A percentile compares a stretch with the other conserved stretches of the same genome.
Conservation (phyloP, 140 eudicot genomes). For the Oenanthe javanica region DNA sequence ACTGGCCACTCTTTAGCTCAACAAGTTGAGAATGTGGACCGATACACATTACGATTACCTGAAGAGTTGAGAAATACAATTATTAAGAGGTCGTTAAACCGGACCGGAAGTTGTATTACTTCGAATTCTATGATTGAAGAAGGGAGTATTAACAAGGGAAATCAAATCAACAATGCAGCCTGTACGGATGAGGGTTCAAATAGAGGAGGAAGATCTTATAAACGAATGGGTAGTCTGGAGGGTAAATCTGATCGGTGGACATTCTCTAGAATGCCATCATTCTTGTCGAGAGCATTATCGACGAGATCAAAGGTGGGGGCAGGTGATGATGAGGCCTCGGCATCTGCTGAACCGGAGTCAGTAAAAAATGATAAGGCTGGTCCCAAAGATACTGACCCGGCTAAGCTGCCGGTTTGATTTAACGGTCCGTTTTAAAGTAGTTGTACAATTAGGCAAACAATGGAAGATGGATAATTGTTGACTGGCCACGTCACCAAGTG, state of each 20-base stretch:
- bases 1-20: conserved; percentile 72
- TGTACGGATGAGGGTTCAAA: conserved; percentile 23
- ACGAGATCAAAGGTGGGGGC: conserved; percentile 36
- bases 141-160: conserved; percentile 47
- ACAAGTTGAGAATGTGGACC: conserved; percentile 67
- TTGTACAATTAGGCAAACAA: background rate
- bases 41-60: conserved; percentile 67
- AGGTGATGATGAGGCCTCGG: conserved; percentile 32
- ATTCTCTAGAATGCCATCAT: conserved; percentile 52
- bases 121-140: conserved; percentile 29
- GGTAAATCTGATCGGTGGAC: conserved; percentile 44
- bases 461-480: background rate
- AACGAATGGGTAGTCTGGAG: conserved; percentile 39
- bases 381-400: conserved; percentile 27
- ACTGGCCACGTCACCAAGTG: background rate
- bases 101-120: conserved; percentile 38
- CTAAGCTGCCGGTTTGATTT: conserved; percentile 45
- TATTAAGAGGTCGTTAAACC: conserved; percentile 51
- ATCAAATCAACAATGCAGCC: conserved; percentile 22
- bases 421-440: background rate
- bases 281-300: conserved; percentile 45
- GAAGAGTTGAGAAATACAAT: conserved; percentile 59
- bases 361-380: conserved; percentile 37
- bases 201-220: conserved; percentile 20
- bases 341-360: conserved; percentile 16